A percentile compares a stretch with the other conserved stretches of the same genome.
Evolutionary conservation across 179 eudicot genomes (phyloP).

Genomic region (Camellia oleifera): DNA sequence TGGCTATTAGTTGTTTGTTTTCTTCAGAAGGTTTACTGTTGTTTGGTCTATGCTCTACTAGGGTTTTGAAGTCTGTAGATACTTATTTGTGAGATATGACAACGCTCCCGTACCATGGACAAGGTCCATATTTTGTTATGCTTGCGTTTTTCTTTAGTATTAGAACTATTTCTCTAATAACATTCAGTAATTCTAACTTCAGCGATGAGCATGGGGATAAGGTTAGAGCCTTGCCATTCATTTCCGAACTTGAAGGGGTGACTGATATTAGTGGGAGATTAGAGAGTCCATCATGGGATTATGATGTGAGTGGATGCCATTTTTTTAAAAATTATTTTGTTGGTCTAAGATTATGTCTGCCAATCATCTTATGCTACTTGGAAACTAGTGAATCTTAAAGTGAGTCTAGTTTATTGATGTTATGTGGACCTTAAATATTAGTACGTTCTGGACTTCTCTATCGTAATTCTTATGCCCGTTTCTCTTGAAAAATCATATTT

Average conservation of each 20-base stretch:
- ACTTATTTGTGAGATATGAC: conserved; percentile 87
- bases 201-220: conserved; percentile 92
- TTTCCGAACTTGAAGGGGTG: conserved; percentile 64
- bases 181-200: conserved; percentile 13
- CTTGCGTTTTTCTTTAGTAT: conserved; percentile 8
- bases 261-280: conserved; percentile 56
- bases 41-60: conserved; percentile 16
- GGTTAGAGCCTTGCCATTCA: conserved; percentile 64
- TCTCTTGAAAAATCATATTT: neutral
- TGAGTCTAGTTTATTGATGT: neutral
- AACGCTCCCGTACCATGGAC: conserved; percentile 99
- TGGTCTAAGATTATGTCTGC: neutral
- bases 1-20: neutral
- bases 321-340: neutral
- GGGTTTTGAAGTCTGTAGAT: conserved; percentile 76
- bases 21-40: neutral
- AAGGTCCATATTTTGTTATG: conserved; percentile 42
- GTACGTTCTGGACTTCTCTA: neutral
- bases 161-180: neutral
- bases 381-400: neutral
- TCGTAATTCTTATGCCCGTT: too few species aligned
- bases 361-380: neutral
- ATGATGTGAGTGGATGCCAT: conserved; percentile 49
- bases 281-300: conserved; percentile 80
- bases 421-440: neutral